phyloP scores from a whole-genome alignment of 805 yeast species.

The Pichia occidentalis region DNA sequence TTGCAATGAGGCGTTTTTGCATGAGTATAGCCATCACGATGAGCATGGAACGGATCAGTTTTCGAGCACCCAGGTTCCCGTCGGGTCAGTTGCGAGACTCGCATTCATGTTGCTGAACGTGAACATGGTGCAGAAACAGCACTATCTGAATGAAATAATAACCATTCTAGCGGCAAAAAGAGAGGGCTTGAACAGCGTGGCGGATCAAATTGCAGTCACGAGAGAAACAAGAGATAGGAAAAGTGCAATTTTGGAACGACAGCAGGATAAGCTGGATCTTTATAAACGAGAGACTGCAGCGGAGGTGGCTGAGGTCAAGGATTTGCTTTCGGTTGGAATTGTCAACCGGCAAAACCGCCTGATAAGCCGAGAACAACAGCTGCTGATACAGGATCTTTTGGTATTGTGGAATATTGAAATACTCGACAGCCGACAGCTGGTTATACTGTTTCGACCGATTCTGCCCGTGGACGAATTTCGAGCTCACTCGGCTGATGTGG shows the following conservation, averaged over 20 bases:
- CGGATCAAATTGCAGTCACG: too few species aligned
- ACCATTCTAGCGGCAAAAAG: background rate
- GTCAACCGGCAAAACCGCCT: background rate
- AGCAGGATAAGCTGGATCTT: slow-evolving; percentile 9
- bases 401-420: slow-evolving; percentile 9
- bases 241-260: slow-evolving; percentile 16
- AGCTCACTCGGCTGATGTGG: slow-evolving; percentile 17
- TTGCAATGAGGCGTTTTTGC: slow-evolving; percentile 16
- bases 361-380: slow-evolving; percentile 5
- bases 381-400: slow-evolving; percentile 1
- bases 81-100: slow-evolving; percentile 24
- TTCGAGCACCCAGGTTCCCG: slow-evolving; percentile 11
- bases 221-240: too few species aligned
- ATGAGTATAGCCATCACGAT: slow-evolving; percentile 13
- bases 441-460: slow-evolving; percentile 24
- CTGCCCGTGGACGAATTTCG: slow-evolving; percentile 19
- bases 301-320: background rate
- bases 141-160: background rate
- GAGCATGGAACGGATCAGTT: background rate
- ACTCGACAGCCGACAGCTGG: slow-evolving; percentile 2
- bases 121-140: slow-evolving; percentile 12
- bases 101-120: slow-evolving; percentile 29
- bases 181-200: too few species aligned
- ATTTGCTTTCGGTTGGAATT: background rate
- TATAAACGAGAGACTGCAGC: too few species aligned